These are phyloP conservation scores for Silybum marianum DNA, from an alignment of 129 eudicot genomes.

Conservation along the genomic window DNA sequence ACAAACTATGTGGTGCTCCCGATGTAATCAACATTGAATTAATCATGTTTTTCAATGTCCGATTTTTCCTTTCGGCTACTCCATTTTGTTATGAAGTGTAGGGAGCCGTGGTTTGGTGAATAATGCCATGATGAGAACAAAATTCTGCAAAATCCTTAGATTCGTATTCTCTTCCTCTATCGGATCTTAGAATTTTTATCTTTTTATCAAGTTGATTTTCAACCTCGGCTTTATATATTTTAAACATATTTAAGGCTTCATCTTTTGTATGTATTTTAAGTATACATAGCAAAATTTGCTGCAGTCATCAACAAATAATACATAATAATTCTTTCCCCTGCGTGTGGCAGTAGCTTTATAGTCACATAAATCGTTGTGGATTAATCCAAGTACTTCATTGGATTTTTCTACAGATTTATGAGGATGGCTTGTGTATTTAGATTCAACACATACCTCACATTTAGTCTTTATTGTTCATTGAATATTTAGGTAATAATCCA, in stretches of 20 bases:
- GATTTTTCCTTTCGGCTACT: background rate
- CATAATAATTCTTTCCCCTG: background rate
- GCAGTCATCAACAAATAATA: background rate
- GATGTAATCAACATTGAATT: background rate
- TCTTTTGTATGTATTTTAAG: background rate
- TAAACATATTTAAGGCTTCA: background rate
- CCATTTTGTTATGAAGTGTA: background rate
- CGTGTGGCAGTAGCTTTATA: background rate
- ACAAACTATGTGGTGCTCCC: background rate
- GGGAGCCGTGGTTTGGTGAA: background rate
- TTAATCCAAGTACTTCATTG: background rate
- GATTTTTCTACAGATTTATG: background rate
- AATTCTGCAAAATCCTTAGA: background rate
- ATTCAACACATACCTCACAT: too few relatives aligned
- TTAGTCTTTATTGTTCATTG: too few relatives aligned
- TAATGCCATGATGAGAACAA: background rate
- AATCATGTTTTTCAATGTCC: background rate
- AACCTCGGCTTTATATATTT: background rate
- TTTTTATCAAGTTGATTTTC: background rate
- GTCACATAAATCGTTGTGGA: background rate
- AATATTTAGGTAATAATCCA: too few relatives aligned
- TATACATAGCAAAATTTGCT: background rate
- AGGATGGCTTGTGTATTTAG: too few relatives aligned
- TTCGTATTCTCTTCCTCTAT: background rate
- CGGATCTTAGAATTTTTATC: background rate